Base-by-base conservation (phyloP, 768 basidiomycete species). In the Mycena haematopus region DNA sequence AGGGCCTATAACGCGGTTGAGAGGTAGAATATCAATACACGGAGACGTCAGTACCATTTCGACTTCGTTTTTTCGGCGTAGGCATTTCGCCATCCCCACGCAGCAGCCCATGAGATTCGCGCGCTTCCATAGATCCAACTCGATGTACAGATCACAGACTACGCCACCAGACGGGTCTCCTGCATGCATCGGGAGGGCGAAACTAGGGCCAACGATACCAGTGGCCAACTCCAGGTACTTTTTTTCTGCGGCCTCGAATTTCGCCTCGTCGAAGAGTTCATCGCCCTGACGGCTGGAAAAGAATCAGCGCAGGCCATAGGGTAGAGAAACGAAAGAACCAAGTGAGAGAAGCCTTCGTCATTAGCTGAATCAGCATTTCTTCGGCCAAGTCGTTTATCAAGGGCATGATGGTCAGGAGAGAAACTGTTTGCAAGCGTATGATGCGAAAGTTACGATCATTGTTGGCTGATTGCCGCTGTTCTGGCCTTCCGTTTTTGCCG, bases 41-140 rank as follows among this genome's bases (percentile, higher is more conserved):
- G 10, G n/a, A 52, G 10, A 31, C 17, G 6, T 40, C 19, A 0
- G 11, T 24, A 42, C 61, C 61, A 56, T 56, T 17, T 56, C 61
- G 13, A 42, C 19, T 0, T 62, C 38, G 15, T 56, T 56, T 24
- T 62, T 54, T 13, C 15, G 40, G 11, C 40, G 42, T 0, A 42
- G 27, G 21, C 49, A 56, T 19, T 51, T 50, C 6, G 61, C 61
- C 55, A 62, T 56, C 22, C 61, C 61, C 17, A 62, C 21, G 42
- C 38, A 62, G 46, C 61, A 62, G 15, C 61, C 61, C 45, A 62
- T 56, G 3, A 62, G 46, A 52, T 56, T 62, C 3, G 55, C n/a
- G 11, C 24, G 29, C 22, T 56, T 25, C 29, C 27, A 35, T 1
- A 38, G 46, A 29, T 56, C 21, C 21, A 62, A 22, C 2, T 17